Base-by-base conservation (phyloP, 2,329 filamentous ascomycete species). In the Aspergillus niger region DNA sequence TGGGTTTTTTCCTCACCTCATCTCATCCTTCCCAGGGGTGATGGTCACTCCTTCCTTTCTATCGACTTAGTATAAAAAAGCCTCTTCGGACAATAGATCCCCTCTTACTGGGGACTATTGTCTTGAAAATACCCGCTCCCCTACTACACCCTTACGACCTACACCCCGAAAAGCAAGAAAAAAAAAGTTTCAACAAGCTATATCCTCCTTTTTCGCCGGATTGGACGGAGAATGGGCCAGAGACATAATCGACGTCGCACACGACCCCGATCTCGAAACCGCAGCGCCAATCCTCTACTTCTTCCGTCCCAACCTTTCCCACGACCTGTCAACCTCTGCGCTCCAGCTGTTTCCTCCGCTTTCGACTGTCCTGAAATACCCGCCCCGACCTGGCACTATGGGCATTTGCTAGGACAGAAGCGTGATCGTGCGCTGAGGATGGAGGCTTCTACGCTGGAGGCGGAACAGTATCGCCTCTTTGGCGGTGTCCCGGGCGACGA, bases 181-280 rank as follows among this genome's bases (percentile, higher is more conserved):
- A 57, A 62, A 47, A 43, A 10, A 50, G 28, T 30, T 36, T 36
- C 32, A 44, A 39, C 38, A 52, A 51, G 26, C 30, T 60, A 57
- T 59, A 15, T 36, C 32, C 52, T 41, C 36, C 36, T 57, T 56
- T 55, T 49, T 49, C 32, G 32, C 57, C 38, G 11, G 39, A 59
- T 43, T 24, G 48, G 47, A 24, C 47, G 59, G 61, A 74, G 68
- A 63, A 80, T 80, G 78, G 78, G 78, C 68, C 79, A 80, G 65
- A 77, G 77, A 65, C 79, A 81, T 64, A 81, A 81, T 63, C 73
- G 79, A 72, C 75, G 79, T 63, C 76, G 77, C 54, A 78, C 75
- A 62, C 75, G 78, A 63, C 74, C 76, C 66, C 76, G 76, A 63
- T 75, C 74, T 59, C 74, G 73, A 66, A 73, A 76, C 62, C 68